phyloP scores from a whole-genome alignment of 2,329 filamentous ascomycete genomes.

The Neonectria punicea region DNA sequence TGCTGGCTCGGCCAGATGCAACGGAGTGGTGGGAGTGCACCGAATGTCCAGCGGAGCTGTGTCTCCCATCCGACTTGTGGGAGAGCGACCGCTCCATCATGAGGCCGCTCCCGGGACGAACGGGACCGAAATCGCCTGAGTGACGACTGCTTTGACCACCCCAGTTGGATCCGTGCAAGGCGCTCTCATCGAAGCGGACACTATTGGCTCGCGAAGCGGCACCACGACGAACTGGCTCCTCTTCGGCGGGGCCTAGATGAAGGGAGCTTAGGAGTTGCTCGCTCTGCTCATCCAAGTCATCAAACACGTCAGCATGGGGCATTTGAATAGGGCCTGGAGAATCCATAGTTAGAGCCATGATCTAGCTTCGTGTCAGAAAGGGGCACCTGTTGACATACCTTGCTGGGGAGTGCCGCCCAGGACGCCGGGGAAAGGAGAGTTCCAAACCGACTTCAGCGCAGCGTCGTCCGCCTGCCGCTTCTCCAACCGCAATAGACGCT shows the following conservation, averaged over 20 bases:
- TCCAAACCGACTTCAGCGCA: constrained; percentile 87
- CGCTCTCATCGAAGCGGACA: constrained; percentile 96
- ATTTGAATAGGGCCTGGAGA: constrained; percentile 79
- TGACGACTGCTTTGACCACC: constrained; percentile 80
- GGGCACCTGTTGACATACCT: constrained; percentile 64
- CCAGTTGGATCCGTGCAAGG: constrained; percentile 88
- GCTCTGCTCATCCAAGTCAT: constrained; percentile 88
- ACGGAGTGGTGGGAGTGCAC: constrained; percentile 75
- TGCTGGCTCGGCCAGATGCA: constrained; percentile 84
- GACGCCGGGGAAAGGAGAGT: constrained; percentile 90
- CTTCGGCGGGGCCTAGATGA: constrained; percentile 82
- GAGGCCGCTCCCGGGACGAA: constrained; percentile 82
- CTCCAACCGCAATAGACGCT: constrained; percentile 70
- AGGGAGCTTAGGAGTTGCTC: constrained; percentile 83
- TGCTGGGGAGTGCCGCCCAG: constrained; percentile 86
- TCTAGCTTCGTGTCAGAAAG: background rate
- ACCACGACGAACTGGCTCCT: constrained; percentile 85
- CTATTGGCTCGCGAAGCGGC: constrained; percentile 94
- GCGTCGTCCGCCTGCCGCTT: constrained; percentile 75
- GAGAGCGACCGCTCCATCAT: constrained; percentile 93
- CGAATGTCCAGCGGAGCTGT: constrained; percentile 91
- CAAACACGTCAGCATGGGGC: constrained; percentile 85
- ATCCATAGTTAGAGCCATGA: constrained; percentile 32
- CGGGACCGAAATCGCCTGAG: constrained; percentile 82
- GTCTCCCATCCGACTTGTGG: constrained; percentile 94